Conservation (phyloP, 2,329 filamentous ascomycete genomes). For the Trichoderma sp. region DNA sequence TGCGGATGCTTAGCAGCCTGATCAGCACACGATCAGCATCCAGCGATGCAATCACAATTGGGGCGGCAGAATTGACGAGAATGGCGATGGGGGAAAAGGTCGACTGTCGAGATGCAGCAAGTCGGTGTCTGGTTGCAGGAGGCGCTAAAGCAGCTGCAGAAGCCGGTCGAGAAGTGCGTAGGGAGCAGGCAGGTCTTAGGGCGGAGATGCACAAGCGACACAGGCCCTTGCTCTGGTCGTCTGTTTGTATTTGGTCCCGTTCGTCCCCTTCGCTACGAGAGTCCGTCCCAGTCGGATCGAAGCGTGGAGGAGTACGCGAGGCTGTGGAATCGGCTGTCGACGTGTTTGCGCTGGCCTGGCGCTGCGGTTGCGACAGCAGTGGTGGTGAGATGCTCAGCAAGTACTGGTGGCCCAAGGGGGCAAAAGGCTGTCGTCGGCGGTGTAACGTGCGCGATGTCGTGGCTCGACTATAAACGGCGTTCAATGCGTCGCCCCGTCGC, state of each 20-base stretch:
- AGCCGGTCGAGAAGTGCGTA: slow-evolving; percentile 7
- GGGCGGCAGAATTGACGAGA: slow-evolving; percentile 5
- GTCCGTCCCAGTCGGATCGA: slow-evolving; percentile 19
- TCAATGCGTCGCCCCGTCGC: slow-evolving; percentile 10
- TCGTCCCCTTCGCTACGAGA: neutral
- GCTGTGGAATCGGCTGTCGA: neutral
- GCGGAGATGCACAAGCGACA: slow-evolving; percentile 9
- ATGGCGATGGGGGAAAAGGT: slow-evolving; percentile 2
- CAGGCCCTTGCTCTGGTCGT: slow-evolving; percentile 10
- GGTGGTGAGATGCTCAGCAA: neutral
- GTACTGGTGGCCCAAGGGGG: neutral
- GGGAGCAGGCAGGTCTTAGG: neutral
- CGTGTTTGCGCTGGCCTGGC: slow-evolving; percentile 11
- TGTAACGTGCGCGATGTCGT: slow-evolving; percentile 14
- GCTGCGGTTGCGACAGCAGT: slow-evolving; percentile 19
- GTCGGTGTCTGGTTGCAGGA: slow-evolving; percentile 15
- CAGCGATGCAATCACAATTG: slow-evolving; percentile 18
- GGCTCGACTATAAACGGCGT: neutral
- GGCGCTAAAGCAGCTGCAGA: slow-evolving; percentile 22
- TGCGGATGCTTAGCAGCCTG: slow-evolving; percentile 22
- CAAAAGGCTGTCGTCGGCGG: neutral
- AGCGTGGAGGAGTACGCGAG: slow-evolving; percentile 1
- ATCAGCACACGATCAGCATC: slow-evolving; percentile 16
- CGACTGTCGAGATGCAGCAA: slow-evolving; percentile 11
- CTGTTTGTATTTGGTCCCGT: neutral